Base-by-base conservation (phyloP, 106 monocot species). In the Xerophyta viscosa region DNA sequence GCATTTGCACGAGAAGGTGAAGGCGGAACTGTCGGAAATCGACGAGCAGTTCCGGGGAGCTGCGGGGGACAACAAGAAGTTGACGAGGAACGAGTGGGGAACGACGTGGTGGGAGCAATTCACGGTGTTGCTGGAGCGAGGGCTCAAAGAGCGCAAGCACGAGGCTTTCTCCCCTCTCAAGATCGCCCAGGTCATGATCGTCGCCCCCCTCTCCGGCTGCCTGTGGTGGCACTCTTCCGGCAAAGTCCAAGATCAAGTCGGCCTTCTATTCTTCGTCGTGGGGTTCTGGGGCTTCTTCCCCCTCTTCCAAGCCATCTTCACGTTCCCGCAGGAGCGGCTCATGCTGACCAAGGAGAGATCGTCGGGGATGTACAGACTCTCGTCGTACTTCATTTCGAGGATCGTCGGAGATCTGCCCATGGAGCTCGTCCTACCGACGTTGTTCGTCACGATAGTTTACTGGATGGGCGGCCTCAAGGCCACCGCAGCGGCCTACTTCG, bases 331-430 rank as follows among this genome's bases (percentile, higher is more conserved):
- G 17, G 83, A 83, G 58, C 69, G 77, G 4, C 12, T 29, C 37
- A 70, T 78, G 70, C 54, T 83, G 15, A 47, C 46, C 2, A 83
- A 83, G 59, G 83, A 83, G 66, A 31, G 83, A 6, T 48, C 66
- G 8, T 83, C 83, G 15, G 66, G 83, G 17, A 83, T 78, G 83
- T 83, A 83, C 58, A 49, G 74, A 7, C 70, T 83, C 6, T 83
- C 83, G 18, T 66, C 83, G 27, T 83, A 83, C 70, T 83, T 78
- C 70, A 25, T 60, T 37, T 73, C 83, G 12, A 17, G 66, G 4
- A 44, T 48, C 1, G 57, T 51, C 2, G 62, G 62, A 0, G 83
- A 83, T 48, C 66, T 83, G 41, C 83, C 83, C 24, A 78, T 83
- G 78, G 66, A 78, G 54, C 70, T 83, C 31, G 24, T 64, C 54